Percentiles rank a stretch among this genome's conserved stretches.
phyloP scores from a whole-genome alignment of 257 asterid genomes.

The Scutellaria galericulata region DNA sequence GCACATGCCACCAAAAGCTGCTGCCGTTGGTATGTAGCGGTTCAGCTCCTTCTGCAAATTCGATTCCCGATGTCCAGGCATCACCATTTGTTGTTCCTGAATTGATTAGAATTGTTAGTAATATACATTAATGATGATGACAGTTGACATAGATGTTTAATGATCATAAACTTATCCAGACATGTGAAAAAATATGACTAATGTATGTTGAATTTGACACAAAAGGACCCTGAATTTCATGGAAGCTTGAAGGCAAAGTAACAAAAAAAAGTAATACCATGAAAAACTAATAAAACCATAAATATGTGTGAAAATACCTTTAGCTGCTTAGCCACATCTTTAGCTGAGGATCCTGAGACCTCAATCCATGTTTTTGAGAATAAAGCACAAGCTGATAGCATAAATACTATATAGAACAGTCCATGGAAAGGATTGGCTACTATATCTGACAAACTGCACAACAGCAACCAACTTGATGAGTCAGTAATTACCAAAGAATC shows the following conservation, averaged over 20 bases:
- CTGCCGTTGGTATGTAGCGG: constrained; percentile 90
- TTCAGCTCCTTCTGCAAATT: constrained; percentile 83
- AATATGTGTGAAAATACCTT: constrained; percentile 52
- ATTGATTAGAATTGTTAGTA: neutral
- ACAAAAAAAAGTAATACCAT: neutral
- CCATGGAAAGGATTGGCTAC: constrained; percentile 49
- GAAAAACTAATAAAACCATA: neutral
- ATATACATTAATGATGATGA: neutral
- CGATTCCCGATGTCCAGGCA: constrained; percentile 92
- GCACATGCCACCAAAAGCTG: constrained; percentile 92
- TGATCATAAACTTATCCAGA: neutral
- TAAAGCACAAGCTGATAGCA: constrained; percentile 50
- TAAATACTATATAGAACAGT: constrained; percentile 42
- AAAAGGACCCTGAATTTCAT: neutral
- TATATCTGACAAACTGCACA: constrained; percentile 48
- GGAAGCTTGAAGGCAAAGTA: neutral
- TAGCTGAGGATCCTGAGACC: constrained; percentile 50
- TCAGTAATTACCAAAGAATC: constrained; percentile 16
- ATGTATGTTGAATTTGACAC: neutral
- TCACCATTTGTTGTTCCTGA: constrained; percentile 98
- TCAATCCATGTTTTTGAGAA: constrained; percentile 52
- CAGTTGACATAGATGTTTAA: neutral
- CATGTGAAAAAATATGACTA: neutral
- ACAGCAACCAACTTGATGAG: neutral
- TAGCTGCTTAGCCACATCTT: constrained; percentile 55